phyloP scores from a whole-genome alignment of 805 yeast genomes.

The Saccharomycopsis amapae region DNA sequence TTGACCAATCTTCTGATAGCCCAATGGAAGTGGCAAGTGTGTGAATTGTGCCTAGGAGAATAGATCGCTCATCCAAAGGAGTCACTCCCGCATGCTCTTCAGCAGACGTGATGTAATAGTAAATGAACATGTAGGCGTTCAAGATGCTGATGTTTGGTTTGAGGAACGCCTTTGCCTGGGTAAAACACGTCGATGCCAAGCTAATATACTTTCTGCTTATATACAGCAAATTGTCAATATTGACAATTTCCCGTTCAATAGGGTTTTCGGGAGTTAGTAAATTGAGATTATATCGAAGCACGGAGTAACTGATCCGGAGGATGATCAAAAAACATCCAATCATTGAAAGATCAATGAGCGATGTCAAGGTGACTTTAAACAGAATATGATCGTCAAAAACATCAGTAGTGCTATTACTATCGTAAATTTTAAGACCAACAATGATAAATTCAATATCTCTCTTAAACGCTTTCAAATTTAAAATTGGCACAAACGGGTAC shows the following conservation, averaged over 20 bases:
- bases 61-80: constrained; percentile 3
- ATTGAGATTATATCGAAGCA: constrained; percentile 3
- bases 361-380: neutral
- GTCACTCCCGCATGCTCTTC: constrained; percentile 11
- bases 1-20: constrained; percentile 9
- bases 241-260: constrained; percentile 5
- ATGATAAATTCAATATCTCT: constrained; percentile 17
- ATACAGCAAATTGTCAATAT: constrained; percentile 1
- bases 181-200: constrained; percentile 8
- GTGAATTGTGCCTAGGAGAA: neutral
- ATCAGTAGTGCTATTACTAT: too few relatives aligned
- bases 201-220: constrained; percentile 10
- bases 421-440: constrained; percentile 10
- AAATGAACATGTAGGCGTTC: neutral
- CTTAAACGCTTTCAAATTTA: constrained; percentile 12
- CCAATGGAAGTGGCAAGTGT: neutral
- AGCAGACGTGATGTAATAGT: constrained; percentile 2
- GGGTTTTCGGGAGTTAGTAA: neutral
- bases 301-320: constrained; percentile 6
- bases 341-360: constrained; percentile 7
- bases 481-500: constrained; percentile 17
- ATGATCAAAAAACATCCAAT: constrained; percentile 14
- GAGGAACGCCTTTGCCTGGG: constrained; percentile 3
- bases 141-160: constrained; percentile 7
- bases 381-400: too few relatives aligned